Evolutionary conservation across 371 early-diverging fungal species (phyloP).

Genomic region (Umbelopsis sp.): DNA sequence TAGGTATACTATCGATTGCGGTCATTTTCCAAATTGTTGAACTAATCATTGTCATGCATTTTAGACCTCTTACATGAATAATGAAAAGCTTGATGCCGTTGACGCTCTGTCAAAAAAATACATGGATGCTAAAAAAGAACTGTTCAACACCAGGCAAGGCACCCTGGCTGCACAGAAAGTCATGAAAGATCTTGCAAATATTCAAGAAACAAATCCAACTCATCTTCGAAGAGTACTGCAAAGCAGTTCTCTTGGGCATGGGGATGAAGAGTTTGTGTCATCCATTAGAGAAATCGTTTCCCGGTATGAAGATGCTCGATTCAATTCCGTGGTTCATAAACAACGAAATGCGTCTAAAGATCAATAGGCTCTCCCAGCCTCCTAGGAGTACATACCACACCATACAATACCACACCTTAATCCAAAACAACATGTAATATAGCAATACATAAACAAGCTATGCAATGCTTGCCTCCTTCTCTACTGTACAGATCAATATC

Average conservation of each 20-base stretch:
- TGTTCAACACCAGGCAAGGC: constrained; percentile 1
- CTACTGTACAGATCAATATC: no score
- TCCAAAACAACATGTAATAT: no score
- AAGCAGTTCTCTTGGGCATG: constrained; percentile 4
- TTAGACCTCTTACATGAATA: neutral
- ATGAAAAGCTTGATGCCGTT: neutral
- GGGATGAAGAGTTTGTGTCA: neutral
- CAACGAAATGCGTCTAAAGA: neutral
- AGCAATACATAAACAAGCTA: no score
- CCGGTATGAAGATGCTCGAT: constrained; percentile 4
- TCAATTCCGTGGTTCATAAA: neutral
- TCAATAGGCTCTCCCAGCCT: neutral
- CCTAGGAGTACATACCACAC: no score
- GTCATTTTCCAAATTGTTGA: neutral
- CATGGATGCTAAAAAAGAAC: neutral
- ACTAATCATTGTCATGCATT: neutral
- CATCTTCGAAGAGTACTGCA: constrained; percentile 11
- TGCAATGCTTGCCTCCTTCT: no score
- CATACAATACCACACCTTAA: no score
- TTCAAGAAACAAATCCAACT: constrained; percentile 6
- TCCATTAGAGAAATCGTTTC: neutral
- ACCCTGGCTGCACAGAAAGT: constrained; percentile 8
- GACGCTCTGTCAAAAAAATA: neutral
- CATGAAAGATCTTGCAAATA: constrained; percentile 9
- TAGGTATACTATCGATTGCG: neutral